phyloP scores from a whole-genome alignment of 768 basidiomycete genomes.

The Amanita muscaria region DNA sequence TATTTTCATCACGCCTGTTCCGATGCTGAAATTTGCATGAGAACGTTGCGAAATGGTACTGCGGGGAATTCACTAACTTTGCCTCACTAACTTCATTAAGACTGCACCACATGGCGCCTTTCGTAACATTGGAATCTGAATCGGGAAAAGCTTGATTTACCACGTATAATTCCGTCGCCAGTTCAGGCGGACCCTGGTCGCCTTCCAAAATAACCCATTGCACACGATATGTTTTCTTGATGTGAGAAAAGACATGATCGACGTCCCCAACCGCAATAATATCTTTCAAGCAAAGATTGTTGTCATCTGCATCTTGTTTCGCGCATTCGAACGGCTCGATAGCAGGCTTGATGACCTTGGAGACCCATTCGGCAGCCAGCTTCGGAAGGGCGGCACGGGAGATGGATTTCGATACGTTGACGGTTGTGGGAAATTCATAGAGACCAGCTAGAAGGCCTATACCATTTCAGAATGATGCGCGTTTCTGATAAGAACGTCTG shows the following conservation, averaged over 20 bases:
- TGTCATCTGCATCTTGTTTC: constrained; percentile 9
- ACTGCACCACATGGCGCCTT: constrained; percentile 39
- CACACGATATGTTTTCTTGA: constrained; percentile 75
- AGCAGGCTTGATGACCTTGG: constrained; percentile 24
- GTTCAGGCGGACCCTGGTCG: constrained; percentile 35
- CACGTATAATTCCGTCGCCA: constrained; percentile 12
- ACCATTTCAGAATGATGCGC: constrained; percentile 1
- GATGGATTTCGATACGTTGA: constrained; percentile 41
- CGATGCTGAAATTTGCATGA: constrained; percentile 38
- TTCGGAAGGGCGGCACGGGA: constrained; percentile 30
- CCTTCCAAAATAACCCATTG: constrained; percentile 66
- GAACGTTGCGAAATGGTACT: constrained; percentile 6
- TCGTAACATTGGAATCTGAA: constrained; percentile 11
- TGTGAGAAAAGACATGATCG: constrained; percentile 83
- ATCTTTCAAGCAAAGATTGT: constrained; percentile 28
- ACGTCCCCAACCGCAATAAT: constrained; percentile 55
- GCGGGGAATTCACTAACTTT: constrained; percentile 42
- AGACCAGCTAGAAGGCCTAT: constrained; percentile 86
- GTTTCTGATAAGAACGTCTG: constrained; percentile 10
- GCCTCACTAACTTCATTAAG: constrained; percentile 44
- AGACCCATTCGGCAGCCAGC: constrained; percentile 32
- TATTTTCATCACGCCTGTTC: constrained; percentile 67
- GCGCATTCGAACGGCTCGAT: not conserved
- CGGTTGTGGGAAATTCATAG: constrained; percentile 73
- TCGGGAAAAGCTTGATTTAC: constrained; percentile 13